Base-by-base conservation (phyloP, 352 stramenopile genomes). In the Lagenidium sp. region DNA sequence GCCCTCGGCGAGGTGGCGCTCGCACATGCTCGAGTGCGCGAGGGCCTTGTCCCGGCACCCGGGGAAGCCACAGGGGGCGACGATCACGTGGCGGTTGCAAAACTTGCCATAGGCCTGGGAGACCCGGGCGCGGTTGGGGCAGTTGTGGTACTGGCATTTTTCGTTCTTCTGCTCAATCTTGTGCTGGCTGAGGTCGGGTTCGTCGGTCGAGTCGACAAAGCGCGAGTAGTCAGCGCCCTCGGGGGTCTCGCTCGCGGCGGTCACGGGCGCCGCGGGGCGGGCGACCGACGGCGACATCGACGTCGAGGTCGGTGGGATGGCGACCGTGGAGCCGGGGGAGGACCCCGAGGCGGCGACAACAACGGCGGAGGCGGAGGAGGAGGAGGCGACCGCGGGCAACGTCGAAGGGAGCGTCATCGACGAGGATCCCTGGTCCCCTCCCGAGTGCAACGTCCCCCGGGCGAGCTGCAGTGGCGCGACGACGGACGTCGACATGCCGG, bases 11-110 rank as follows among this genome's bases (percentile, higher is more conserved):
- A 80, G 44, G 39, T 93, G 80, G 47, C 79, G 84, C 34, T 71
- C 59, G 40, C 80, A 93, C 66, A 89, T 89, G 8, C 68, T 68
- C 29, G 62, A 61, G 28, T 76, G 59, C 13, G 69, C 38, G 31
- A 79, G 48, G 12, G 80, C 77, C 30, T 81, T 85, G 28, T 93
- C 77, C 10, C 80, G 80, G 46, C 80, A 93, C 7, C 77, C 75
- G n/a, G 80, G 80, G 49, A 93, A 93, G 15, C 80, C 80, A 52
- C 80, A 93, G 6, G 80, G 80, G 2, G 77, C 66, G 23, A 93
- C 77, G 24, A 93, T 89, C 51, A 89, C 78, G 41, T 93, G 80
- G 4, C 80, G 75, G 43, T 93, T 93, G 63, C 80, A 93, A 46
- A 90, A 93, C 22, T 81, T 85, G 12, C 77, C 77, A 45, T 88